phyloP scores from a whole-genome alignment of 169 alveolate genomes.

The Plasmodium falciparum region DNA sequence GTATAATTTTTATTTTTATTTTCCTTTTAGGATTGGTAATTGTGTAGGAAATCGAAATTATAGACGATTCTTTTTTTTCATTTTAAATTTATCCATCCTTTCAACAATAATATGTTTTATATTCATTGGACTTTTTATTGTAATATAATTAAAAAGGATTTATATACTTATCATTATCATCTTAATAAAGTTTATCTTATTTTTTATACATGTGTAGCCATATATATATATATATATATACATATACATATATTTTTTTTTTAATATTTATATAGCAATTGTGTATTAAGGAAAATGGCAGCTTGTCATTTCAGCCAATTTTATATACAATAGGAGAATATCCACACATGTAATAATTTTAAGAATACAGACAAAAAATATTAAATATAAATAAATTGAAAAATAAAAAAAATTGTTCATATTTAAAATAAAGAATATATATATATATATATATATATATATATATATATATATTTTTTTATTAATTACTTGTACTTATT shows the following conservation, averaged over 20 bases:
- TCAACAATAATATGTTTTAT: constrained; percentile 71
- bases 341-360: constrained; percentile 42
- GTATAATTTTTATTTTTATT: neutral
- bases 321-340: constrained; percentile 45
- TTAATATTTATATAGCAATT: constrained; percentile 22
- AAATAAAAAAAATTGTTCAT: neutral
- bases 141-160: constrained; percentile 13
- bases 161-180: neutral
- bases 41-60: constrained; percentile 62
- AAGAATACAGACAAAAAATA: too few species aligned
- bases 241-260: neutral
- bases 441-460: neutral
- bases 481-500: constrained; percentile 7
- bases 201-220: too few species aligned
- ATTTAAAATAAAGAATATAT: constrained; percentile 15
- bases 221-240: neutral
- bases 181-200: neutral
- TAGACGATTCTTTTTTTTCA: constrained; percentile 55
- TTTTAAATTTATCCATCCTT: constrained; percentile 71
- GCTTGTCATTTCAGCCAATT: constrained; percentile 18
- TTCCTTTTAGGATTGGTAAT: constrained; percentile 63
- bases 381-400: neutral
- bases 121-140: constrained; percentile 68
- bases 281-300: constrained; percentile 56
- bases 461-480: neutral